Base-by-base conservation (phyloP, 1,284 basidiomycete genomes). In the Microbotryum lychnidis-dioicae region DNA sequence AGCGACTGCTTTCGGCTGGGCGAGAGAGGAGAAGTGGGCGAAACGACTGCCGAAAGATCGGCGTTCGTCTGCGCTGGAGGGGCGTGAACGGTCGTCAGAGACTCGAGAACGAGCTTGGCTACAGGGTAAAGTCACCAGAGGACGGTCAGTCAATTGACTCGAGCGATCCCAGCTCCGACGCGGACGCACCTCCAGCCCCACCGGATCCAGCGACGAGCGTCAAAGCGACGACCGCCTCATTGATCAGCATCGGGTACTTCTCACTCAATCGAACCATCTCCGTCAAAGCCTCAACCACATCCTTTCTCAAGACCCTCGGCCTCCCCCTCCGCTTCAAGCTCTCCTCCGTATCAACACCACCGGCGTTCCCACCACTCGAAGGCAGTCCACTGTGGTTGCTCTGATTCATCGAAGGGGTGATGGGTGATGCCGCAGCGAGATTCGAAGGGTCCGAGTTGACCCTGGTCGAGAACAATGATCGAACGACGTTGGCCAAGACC, bases 171-270 rank as follows among this genome's bases (percentile, higher is more conserved):
- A 31, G 16, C 10, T 9, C 9, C 14, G 49, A n/a, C 21, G 8
- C 4, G 53, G 53, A 47, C 66, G n/a, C 14, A 66, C 64, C 62
- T 18, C 61, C 60, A 3, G 20, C 4, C 1, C 45, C 46, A 1
- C 61, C 84, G 80, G 48, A 54, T 16, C 84, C 84, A 62, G 82
- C 83, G 64, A 96, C 75, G 56, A 97, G 75, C 45, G 86, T 87
- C 63, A 96, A 76, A 1, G 88, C 88, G 31, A 97, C 82, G 31
- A 96, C 79, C 1, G 87, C 89, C 75, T 97, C 94, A 71, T 93
- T 94, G 63, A 96, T 81, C 37, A 97, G 79, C 51, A 91, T 79
- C 0, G 89, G 86, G 72, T 91, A 89, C 73, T 85, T 86, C 66
- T 81, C 82, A 70, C 89, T 90, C 64, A 85, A 80, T 20, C 83